A percentile compares a stretch with the other conserved stretches of the same genome.
phyloP scores from a whole-genome alignment of 192 early-diverging fungal species.

The Backusella tuberculispora region DNA sequence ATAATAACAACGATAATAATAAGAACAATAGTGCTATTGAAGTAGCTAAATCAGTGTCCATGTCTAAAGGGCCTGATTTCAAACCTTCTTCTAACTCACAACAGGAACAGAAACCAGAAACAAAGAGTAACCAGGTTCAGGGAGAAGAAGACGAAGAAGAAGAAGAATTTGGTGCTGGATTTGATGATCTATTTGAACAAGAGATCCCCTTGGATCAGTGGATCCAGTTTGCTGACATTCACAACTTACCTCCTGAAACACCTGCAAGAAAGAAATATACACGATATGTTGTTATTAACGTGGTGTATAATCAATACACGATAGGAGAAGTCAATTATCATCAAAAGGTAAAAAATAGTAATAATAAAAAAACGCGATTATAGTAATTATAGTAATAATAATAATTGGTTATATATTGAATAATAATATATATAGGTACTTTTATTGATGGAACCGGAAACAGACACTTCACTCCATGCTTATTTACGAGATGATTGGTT shows the following conservation, averaged over 20 bases:
- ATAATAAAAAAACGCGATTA: neutral
- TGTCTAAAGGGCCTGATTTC: neutral
- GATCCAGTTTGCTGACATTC: neutral
- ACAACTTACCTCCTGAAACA: neutral
- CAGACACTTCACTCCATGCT: constrained; percentile 15
- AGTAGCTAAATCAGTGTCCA: neutral
- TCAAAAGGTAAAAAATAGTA: neutral
- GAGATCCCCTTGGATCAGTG: neutral
- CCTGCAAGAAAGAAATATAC: constrained; percentile 8
- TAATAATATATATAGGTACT: neutral
- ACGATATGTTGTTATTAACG: constrained; percentile 17
- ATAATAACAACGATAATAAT: too few relatives aligned
- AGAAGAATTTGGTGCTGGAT: neutral
- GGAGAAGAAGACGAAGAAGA: too few relatives aligned
- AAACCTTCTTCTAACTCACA: neutral
- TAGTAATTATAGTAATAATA: neutral
- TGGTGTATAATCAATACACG: neutral
- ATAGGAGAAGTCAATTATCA: too few relatives aligned
- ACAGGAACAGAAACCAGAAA: neutral
- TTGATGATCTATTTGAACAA: neutral
- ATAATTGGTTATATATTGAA: too few relatives aligned
- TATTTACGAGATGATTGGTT: constrained; percentile 74
- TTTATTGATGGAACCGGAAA: constrained; percentile 22
- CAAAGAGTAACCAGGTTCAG: neutral
- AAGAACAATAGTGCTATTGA: neutral